phyloP scores from a whole-genome alignment of 352 stramenopile species.

The Blastocystis sp. region DNA sequence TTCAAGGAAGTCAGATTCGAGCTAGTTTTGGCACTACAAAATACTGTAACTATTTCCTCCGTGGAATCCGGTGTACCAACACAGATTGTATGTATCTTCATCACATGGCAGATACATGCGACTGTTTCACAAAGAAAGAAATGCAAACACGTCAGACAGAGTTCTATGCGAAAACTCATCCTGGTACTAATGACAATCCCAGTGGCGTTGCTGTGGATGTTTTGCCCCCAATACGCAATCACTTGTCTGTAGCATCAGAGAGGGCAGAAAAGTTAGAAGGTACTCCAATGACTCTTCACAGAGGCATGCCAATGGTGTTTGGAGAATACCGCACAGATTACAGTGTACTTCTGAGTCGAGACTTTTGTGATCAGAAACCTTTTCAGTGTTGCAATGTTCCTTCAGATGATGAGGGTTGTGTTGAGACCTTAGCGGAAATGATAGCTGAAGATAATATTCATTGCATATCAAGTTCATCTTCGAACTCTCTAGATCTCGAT shows the following conservation, averaged over 20 bases:
- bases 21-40: constrained; percentile 87
- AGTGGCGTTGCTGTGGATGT: too few species aligned
- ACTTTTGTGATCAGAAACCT: not conserved
- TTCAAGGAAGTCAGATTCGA: constrained; percentile 56
- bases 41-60: constrained; percentile 87
- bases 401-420: not conserved
- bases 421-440: not conserved
- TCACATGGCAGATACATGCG: constrained; percentile 79
- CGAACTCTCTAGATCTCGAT: not conserved
- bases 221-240: too few species aligned
- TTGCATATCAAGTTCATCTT: not conserved
- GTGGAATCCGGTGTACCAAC: constrained; percentile 82
- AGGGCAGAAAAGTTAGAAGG: not conserved
- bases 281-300: not conserved
- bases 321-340: not conserved
- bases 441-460: not conserved
- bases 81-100: constrained; percentile 86
- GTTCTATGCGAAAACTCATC: constrained; percentile 28
- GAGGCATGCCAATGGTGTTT: not conserved
- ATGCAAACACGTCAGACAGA: constrained; percentile 67
- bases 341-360: not conserved
- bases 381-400: not conserved
- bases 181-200: not conserved
- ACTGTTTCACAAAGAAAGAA: constrained; percentile 88
- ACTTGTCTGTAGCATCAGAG: too few species aligned